Percentiles rank a stretch among this genome's conserved stretches.
Evolutionary conservation across 352 stramenopile species (phyloP).

Genomic region (Halophytophthora batemanensis): DNA sequence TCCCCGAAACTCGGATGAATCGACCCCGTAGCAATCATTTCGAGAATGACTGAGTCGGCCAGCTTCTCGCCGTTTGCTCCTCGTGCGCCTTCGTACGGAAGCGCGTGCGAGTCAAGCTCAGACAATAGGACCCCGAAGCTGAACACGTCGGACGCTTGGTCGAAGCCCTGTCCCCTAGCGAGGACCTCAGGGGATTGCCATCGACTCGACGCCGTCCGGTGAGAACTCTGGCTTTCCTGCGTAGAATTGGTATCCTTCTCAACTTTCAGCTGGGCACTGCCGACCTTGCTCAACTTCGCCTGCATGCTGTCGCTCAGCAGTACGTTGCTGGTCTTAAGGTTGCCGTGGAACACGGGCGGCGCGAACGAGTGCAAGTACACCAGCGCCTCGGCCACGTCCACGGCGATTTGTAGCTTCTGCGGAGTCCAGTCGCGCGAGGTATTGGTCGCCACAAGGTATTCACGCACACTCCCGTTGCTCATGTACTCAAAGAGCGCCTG

Average conservation of each 20-base stretch:
- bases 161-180: conserved; percentile 22
- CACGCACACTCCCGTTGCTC: conserved; percentile 45
- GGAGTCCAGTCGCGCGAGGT: conserved; percentile 30
- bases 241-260: conserved; percentile 10
- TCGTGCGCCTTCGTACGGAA: conserved; percentile 33
- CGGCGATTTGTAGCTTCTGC: conserved; percentile 32
- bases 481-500: conserved; percentile 67
- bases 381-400: conserved; percentile 47
- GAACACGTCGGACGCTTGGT: conserved; percentile 32
- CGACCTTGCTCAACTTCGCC: conserved; percentile 27
- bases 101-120: conserved; percentile 38
- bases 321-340: conserved; percentile 57
- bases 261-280: conserved; percentile 8
- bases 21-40: conserved; percentile 28
- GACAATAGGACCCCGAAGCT: conserved; percentile 38
- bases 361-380: conserved; percentile 57
- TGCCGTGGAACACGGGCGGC: conserved; percentile 44
- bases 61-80: conserved; percentile 20
- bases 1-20: conserved; percentile 27
- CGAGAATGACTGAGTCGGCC: conserved; percentile 33
- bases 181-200: conserved; percentile 47
- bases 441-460: conserved; percentile 24
- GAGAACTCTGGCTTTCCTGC: conserved; percentile 5
- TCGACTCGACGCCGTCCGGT: conserved; percentile 11
- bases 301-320: conserved; percentile 29